Conservation (phyloP, 768 basidiomycete species). For the Dioszegia hungarica region DNA sequence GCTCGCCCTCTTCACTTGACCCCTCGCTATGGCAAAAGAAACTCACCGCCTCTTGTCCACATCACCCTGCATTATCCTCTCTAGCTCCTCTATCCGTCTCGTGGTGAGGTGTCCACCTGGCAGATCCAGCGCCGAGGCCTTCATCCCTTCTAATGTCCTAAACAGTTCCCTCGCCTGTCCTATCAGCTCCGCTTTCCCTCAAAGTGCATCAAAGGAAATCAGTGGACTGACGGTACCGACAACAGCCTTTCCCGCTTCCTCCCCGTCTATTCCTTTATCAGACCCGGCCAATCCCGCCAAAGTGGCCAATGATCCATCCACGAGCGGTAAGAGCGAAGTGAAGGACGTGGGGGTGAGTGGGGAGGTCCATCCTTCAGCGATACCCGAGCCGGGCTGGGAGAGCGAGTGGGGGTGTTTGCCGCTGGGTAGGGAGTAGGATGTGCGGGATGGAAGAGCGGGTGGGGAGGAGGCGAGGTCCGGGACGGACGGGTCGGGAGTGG, state of each 20-base stretch:
- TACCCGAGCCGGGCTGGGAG: background rate
- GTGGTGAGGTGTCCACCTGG: conserved; percentile 33
- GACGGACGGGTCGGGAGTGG: background rate
- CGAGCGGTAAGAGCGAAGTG: conserved; percentile 24
- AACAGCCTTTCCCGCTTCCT: conserved; percentile 7
- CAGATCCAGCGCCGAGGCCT: conserved; percentile 18
- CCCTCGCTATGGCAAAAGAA: background rate
- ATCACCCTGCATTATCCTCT: conserved; percentile 19
- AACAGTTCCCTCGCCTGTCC: conserved; percentile 30
- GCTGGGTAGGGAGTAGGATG: background rate
- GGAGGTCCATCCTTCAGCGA: background rate
- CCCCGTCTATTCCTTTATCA: conserved; percentile 2
- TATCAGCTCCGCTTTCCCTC: background rate
- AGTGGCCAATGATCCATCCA: conserved; percentile 21
- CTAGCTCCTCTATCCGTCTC: conserved; percentile 15
- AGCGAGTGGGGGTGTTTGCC: background rate
- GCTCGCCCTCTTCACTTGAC: too few species aligned
- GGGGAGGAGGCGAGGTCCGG: background rate
- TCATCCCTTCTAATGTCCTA: conserved; percentile 23
- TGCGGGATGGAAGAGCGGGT: too few species aligned
- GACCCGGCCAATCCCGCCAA: conserved; percentile 8
- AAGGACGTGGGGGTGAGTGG: conserved; percentile 20
- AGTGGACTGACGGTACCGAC: background rate
- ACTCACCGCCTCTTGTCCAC: conserved; percentile 34
- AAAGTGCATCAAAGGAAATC: background rate